These are phyloP conservation scores for Boeremia exigua DNA, from an alignment of 2,329 filamentous ascomycete species.

Conservation along the genomic window DNA sequence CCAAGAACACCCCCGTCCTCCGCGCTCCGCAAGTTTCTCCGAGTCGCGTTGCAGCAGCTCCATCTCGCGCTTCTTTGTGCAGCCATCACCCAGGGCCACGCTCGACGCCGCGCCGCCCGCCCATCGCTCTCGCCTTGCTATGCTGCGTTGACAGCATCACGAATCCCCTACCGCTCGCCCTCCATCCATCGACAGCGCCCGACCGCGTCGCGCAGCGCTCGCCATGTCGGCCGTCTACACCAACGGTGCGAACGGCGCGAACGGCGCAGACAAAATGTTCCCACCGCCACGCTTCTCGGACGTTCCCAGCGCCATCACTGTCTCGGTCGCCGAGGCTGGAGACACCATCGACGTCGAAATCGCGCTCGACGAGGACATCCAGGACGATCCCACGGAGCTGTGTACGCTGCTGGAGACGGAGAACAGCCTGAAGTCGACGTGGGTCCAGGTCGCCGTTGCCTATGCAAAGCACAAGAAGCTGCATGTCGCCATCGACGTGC, in stretches of 20 bases:
- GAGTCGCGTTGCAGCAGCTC: slow-evolving; percentile 14
- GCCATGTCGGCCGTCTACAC: slow-evolving; percentile 60
- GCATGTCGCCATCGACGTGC: slow-evolving; percentile 76
- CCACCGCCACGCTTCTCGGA: slow-evolving; percentile 62
- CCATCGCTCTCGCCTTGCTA: slow-evolving; percentile 19
- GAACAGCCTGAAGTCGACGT: slow-evolving; percentile 86
- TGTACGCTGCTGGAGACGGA: slow-evolving; percentile 96
- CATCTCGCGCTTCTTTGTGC: slow-evolving; percentile 21
- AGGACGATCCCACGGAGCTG: slow-evolving; percentile 92
- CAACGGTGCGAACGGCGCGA: slow-evolving; percentile 58
- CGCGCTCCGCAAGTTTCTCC: slow-evolving; percentile 25
- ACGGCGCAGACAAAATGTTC: slow-evolving; percentile 51
- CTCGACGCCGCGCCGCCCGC: slow-evolving; percentile 23
- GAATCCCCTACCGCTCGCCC: slow-evolving; percentile 2
- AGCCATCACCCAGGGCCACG: slow-evolving; percentile 25
- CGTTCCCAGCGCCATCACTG: slow-evolving; percentile 68
- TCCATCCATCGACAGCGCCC: slow-evolving; percentile 12
- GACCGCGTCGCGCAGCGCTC: slow-evolving; percentile 22
- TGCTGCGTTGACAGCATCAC: slow-evolving; percentile 28
- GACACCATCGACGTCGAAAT: slow-evolving; percentile 84
- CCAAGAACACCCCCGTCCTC: background rate
- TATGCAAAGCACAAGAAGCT: slow-evolving; percentile 96
- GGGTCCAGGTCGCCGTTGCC: slow-evolving; percentile 96
- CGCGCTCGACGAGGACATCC: slow-evolving; percentile 79
- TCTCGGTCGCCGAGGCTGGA: slow-evolving; percentile 66